Evolutionary conservation across 139 green algal species (phyloP).

Genomic region (Tetraselmis chui): DNA sequence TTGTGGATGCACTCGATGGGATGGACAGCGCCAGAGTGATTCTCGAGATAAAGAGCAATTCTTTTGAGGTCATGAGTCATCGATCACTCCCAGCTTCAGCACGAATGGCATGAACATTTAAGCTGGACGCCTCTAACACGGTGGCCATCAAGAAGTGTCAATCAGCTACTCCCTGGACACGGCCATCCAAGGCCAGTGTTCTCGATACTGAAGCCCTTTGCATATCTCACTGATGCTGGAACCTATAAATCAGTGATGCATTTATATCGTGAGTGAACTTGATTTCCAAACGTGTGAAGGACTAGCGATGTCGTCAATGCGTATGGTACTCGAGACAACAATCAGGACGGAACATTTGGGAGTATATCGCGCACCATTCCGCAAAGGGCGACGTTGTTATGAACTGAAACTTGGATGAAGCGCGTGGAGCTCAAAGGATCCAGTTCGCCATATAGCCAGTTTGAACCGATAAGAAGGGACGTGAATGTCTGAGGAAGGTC

Average conservation of each 20-base stretch:
- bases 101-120: too few relatives aligned
- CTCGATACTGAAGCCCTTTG: background rate
- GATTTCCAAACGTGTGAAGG: too few relatives aligned
- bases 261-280: background rate
- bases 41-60: too few relatives aligned
- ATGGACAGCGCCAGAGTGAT: too few relatives aligned
- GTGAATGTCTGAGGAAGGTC: background rate
- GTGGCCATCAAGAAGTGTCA: too few relatives aligned
- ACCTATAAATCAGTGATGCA: background rate
- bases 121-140: too few relatives aligned
- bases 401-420: background rate
- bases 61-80: too few relatives aligned
- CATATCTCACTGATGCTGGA: background rate
- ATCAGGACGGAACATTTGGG: background rate
- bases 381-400: background rate
- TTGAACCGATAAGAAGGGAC: background rate
- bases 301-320: background rate
- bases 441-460: background rate
- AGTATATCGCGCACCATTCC: background rate
- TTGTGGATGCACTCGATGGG: too few relatives aligned
- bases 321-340: background rate
- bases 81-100: too few relatives aligned
- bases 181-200: background rate
- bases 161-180: too few relatives aligned
- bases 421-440: background rate